Conservation (phyloP, 139 green algal species). For the Tetratostichococcus sp. region DNA sequence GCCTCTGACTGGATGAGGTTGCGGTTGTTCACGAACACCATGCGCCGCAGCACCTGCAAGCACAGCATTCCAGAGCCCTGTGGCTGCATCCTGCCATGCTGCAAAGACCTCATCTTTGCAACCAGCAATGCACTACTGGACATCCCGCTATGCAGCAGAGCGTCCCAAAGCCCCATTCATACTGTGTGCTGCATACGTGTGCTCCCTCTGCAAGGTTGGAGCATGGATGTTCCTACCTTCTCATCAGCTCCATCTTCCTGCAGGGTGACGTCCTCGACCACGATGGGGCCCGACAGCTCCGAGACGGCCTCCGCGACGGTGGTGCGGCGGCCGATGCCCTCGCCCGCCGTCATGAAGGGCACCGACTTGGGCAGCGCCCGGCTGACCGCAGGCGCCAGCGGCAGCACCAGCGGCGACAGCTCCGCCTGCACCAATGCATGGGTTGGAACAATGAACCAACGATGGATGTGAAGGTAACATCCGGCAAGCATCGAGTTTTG, state of each 20-base stretch:
- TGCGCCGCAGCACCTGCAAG: constrained; percentile 20
- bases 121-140: too few species aligned
- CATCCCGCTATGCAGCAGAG: too few species aligned
- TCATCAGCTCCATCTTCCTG: neutral
- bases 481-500: too few species aligned
- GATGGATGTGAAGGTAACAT: too few species aligned
- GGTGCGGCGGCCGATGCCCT: constrained; percentile 30
- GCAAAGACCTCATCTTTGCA: too few species aligned
- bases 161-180: too few species aligned
- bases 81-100: too few species aligned
- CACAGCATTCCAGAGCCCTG: too few species aligned
- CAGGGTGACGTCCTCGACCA: constrained; percentile 45
- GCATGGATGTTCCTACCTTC: too few species aligned
- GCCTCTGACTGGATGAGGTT: constrained; percentile 52
- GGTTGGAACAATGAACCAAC: too few species aligned
- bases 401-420: constrained; percentile 37
- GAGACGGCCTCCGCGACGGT: constrained; percentile 18
- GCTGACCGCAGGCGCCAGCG: constrained; percentile 24
- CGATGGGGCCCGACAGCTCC: constrained; percentile 25
- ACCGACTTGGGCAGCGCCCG: constrained; percentile 8
- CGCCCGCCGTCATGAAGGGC: constrained; percentile 34
- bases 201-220: too few species aligned
- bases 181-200: too few species aligned
- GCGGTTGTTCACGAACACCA: constrained; percentile 39
- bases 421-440: constrained; percentile 27